Evolutionary conservation across 2,329 filamentous ascomycete species (phyloP), one percentile per base, ranked within the genome.

Genomic region (Graphilbum fragrans): DNA sequence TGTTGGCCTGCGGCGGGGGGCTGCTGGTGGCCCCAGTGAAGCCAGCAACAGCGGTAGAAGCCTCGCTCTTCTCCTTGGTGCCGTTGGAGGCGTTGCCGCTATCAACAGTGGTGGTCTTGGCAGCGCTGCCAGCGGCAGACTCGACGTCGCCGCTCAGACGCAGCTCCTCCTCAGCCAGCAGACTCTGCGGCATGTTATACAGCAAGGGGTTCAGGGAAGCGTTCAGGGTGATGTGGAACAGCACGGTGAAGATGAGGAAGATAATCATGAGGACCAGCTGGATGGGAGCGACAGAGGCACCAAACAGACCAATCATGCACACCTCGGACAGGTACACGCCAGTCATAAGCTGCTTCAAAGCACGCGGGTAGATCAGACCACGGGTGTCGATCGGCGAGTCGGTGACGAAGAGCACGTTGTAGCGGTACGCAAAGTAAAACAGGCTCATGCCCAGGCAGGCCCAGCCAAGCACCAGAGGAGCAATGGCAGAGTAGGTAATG

Each of bases 351-450:
- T 96, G 88, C 66, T 94, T 86, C 36, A 96, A 70, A 10, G 86
- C 90, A 23, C 86, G 82, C 2, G 86, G 82, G 57, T 94, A 96
- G 54, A 87, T 80, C n/a, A 90, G 77, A 38, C 92, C 92, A 53
- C 86, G 86, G 27, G 87, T 95, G 56, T 96, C 88, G 49, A 94
- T 80, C 47, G 77, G 67, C 14, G 83, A 74, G 51, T 87, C 81
- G 35, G 77, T 80, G 14, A 93, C 85, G 56, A 85, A 94, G 19
- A 94, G 68, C 39, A 94, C 61, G 61, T 92, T 88, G 70, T 94
- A 94, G 25, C 84, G 77, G 65, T 86, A 94, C 40, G 85, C 83
- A 39, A 86, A 69, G 60, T 93, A 93, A 65, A 94, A 87, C 39
- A 93, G 65, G 32, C 67, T 73, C 49, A 94, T 73, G 31, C 82